Conservation (phyloP, 768 basidiomycete species). For the Termitomyces sp. region DNA sequence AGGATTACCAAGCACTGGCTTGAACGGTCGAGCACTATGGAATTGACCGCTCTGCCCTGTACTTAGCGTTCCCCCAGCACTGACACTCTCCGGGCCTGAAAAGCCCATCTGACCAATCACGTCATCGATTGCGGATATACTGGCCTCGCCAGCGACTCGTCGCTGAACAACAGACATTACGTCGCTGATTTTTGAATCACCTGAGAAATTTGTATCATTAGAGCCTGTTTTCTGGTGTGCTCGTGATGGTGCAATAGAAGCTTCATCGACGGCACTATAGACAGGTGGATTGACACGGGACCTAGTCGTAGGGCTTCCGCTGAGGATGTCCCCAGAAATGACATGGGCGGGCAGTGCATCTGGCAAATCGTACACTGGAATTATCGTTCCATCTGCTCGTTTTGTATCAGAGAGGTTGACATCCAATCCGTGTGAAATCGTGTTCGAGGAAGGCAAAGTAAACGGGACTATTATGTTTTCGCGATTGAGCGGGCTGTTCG, state of each 20-base stretch:
- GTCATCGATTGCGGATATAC: conserved; percentile 18
- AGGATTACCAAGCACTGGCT: conserved; percentile 2
- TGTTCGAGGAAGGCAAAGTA: conserved; percentile 12
- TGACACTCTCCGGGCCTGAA: conserved; percentile 2
- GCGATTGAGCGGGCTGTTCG: conserved; percentile 9
- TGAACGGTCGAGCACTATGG: conserved; percentile 1
- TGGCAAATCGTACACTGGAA: conserved; percentile 25
- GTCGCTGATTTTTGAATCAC: conserved; percentile 16
- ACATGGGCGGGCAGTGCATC: conserved; percentile 19
- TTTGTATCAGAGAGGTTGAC: conserved; percentile 21
- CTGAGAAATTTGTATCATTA: conserved; percentile 25
- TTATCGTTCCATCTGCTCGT: conserved; percentile 22
- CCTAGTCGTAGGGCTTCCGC: neutral
- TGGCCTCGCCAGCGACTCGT: conserved; percentile 8
- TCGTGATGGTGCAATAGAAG: conserved; percentile 10
- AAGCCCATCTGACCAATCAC: conserved; percentile 18
- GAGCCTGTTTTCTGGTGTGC: conserved; percentile 22
- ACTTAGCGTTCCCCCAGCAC: conserved; percentile 14
- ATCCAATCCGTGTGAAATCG: conserved; percentile 1
- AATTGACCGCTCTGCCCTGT: conserved; percentile 15
- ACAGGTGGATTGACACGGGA: conserved; percentile 31
- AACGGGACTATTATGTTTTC: conserved; percentile 33
- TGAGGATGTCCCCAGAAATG: conserved; percentile 11
- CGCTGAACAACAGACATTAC: neutral
- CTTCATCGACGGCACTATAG: conserved; percentile 22